Base-by-base conservation (phyloP, 78 protist genomes). In the Chrysochromulina parva region DNA sequence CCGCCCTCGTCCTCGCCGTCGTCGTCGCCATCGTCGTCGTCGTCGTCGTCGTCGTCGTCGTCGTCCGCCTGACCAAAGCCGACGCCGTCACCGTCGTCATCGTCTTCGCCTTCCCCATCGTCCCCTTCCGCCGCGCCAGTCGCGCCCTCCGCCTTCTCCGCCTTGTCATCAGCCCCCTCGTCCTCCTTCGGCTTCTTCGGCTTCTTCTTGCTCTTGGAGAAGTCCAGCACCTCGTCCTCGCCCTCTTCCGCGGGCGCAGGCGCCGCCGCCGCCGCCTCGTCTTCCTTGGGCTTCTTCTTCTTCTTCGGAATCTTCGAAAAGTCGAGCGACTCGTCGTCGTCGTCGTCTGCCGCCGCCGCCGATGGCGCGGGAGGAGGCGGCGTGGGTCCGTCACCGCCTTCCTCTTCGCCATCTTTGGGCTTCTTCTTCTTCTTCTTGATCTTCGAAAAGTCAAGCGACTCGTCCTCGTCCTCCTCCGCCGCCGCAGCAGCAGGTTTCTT, bases 341-440 rank as follows among this genome's bases (percentile, higher is more conserved):
- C 88, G 22, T 24, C 87, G 16, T 3, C 87, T 0, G 62, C 67
- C 20, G 87, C 24, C 5, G 73, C 73, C 73, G 38, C 9, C 73
- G 7, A 6, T 19, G 73, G 47, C 73, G 0, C 9, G 24, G 62
- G 14, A 19, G 52, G 86, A 38, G 38, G 38, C 38, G 38, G 38
- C 38, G 38, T 38, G 38, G 38, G 38, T 38, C 38, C 66, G 2
- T 59, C 66, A 14, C 17, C 66, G 66, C 17, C 66, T 20, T 59
- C 81, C 11, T 48, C 81, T 14, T 50, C 84, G 19, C 19, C 58
- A 2, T 14, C 84, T 17, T 74, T 48, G 14, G 78, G 16, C 78
- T 50, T 50, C 58, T 74, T 74, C 84, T 74, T 38, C 84, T 74
- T 74, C 84, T 74, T 74, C 84, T 74, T 74, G 58, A 50, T 74